phyloP scores from a whole-genome alignment of 2,329 filamentous ascomycete genomes.

The Sporothrix phasma region DNA sequence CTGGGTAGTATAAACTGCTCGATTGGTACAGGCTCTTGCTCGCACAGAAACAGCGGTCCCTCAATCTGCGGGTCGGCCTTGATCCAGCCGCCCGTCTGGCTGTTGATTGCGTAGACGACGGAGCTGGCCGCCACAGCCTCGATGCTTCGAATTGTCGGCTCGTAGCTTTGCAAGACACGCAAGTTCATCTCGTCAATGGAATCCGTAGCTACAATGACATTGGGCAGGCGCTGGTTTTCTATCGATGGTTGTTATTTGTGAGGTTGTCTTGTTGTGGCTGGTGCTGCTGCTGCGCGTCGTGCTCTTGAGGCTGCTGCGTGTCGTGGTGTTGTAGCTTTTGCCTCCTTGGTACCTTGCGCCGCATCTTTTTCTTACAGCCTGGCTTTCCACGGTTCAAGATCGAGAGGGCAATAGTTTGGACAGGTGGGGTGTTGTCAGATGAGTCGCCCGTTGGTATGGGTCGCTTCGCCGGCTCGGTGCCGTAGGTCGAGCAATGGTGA shows the following conservation, averaged over 20 bases:
- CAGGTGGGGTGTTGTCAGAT: background rate
- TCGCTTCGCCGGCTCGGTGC: background rate
- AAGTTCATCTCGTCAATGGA: conserved; percentile 61
- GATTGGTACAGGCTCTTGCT: conserved; percentile 39
- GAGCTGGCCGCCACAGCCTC: conserved; percentile 75
- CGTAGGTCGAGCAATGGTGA: background rate
- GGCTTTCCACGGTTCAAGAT: too few relatives aligned
- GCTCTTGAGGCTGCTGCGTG: background rate
- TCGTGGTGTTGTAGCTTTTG: background rate
- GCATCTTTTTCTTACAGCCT: background rate
- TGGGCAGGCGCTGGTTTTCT: background rate
- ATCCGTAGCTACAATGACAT: background rate
- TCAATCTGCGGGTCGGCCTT: conserved; percentile 62
- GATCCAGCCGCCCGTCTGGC: conserved; percentile 61
- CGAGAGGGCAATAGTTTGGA: background rate
- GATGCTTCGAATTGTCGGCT: conserved; percentile 62
- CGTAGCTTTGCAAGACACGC: conserved; percentile 70
- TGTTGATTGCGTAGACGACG: conserved; percentile 72
- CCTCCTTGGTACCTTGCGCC: background rate
- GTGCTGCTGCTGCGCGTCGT: background rate
- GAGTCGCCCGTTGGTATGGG: background rate
- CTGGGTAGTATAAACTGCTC: conserved; percentile 30
- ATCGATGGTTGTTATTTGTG: background rate
- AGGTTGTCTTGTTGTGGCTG: conserved; percentile 19
- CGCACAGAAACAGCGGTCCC: conserved; percentile 81